Evolutionary conservation across 345 rosid genomes (phyloP), one percentile per base, ranked within the genome.

Genomic region (Ceriops decandra): DNA sequence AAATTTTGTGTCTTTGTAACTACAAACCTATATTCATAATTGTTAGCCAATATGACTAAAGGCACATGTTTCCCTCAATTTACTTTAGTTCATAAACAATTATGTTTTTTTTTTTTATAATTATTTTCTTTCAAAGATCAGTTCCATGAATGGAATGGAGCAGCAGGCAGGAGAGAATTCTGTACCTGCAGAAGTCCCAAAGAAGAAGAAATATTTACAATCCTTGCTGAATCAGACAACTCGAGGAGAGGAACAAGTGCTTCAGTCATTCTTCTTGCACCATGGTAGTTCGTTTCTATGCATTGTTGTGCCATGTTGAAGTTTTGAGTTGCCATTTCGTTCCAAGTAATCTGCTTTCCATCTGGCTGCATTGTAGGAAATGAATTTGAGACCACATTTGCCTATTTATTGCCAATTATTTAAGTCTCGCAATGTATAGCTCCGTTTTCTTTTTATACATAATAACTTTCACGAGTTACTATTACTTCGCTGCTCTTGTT

Each of bases 271-370:
- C 65, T 33, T 71, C 70, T 81, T 57, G 78, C 76, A 21, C 84
- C 87, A 67, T 81, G 69, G 65, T 83, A 85, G 66, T 85, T 85
- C 64, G 74, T 78, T 35, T 81, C 56, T 56, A 83, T 27, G 79
- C 90, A 85, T 52, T 76, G 70, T 27, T 71, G 64, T 22, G 70
- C 77, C 42, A 38, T 24, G 20, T 74, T 74, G 26, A 26, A 56
- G 21, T 57, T 68, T 54, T 74, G 76, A 35, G 63, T 67, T 36
- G 61, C 24, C 8, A 77, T 61, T 63, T 68, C 51, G 35, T 21
- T 31, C 74, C 70, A 42, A n/a, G 30, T 46, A 1, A 62, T 30
- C 33, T 71, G 68, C 17, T 52, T 27, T 20, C 33, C 62, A 46
- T 7, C 57, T 24, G 71, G 68, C 81, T 82, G 77, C 17, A 66